A percentile compares a stretch with the other conserved stretches of the same genome.
Conservation (phyloP, 441 rosid genomes). For the Raphanus hybrid region DNA sequence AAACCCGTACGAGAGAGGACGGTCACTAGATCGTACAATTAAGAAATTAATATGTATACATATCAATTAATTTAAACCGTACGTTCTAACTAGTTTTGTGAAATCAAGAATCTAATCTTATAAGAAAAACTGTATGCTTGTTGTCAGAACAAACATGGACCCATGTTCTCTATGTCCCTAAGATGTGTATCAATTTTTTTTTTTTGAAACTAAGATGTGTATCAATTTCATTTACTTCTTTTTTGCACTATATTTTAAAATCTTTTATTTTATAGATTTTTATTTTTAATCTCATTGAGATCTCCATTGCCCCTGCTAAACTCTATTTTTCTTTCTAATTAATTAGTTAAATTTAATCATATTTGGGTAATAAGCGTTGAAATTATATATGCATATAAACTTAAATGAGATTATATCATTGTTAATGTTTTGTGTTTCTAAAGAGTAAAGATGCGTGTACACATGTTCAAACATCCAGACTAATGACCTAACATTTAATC, state of each 20-base stretch:
- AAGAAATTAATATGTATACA: conserved; percentile 5
- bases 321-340: neutral
- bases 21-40: conserved; percentile 44
- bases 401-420: neutral
- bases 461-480: conserved; percentile 13
- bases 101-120: conserved; percentile 39
- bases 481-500: neutral
- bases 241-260: conserved; percentile 31
- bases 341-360: conserved; percentile 16
- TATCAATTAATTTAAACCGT: conserved; percentile 23
- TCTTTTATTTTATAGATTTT: conserved; percentile 16
- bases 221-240: conserved; percentile 40
- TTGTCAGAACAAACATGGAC: conserved; percentile 51
- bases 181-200: conserved; percentile 30
- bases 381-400: neutral
- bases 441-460: conserved; percentile 9
- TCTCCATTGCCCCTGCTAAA: conserved; percentile 47
- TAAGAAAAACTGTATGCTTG: conserved; percentile 43
- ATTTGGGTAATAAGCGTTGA: conserved; percentile 11
- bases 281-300: conserved; percentile 30
- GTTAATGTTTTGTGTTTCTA: neutral
- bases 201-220: neutral
- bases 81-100: conserved; percentile 35
- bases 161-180: conserved; percentile 47
- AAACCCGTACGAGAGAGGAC: conserved; percentile 44